A percentile compares a stretch with the other conserved stretches of the same genome.
Conservation (phyloP, 371 early-diverging fungal species). For the Fennellomyces sp. region DNA sequence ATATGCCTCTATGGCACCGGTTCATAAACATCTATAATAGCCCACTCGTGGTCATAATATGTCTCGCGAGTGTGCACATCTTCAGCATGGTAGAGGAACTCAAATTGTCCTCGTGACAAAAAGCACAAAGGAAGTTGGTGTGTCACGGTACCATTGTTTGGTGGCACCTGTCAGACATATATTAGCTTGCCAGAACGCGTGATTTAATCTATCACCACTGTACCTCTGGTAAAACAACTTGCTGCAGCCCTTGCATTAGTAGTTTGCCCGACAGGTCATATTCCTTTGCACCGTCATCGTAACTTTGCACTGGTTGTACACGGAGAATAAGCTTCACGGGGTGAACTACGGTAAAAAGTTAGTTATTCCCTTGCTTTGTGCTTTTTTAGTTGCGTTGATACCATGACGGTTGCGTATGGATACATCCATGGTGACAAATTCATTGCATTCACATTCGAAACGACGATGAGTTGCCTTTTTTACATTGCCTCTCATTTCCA, state of each 20-base stretch:
- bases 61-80: conserved; percentile 61
- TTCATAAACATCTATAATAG: conserved; percentile 27
- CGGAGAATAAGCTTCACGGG: conserved; percentile 63
- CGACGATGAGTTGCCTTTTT: conserved; percentile 28
- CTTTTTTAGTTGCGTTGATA: too few species aligned
- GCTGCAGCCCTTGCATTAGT: conserved; percentile 64
- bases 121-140: conserved; percentile 61
- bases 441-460: conserved; percentile 56
- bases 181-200: background rate
- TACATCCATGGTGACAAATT: conserved; percentile 54
- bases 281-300: conserved; percentile 66
- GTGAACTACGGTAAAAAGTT: conserved; percentile 29
- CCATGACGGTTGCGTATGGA: conserved; percentile 54
- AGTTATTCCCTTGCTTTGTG: too few species aligned
- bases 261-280: conserved; percentile 62
- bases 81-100: conserved; percentile 68
- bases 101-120: conserved; percentile 63
- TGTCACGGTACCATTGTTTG: conserved; percentile 23
- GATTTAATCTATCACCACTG: conserved; percentile 3
- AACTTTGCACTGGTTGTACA: conserved; percentile 70
- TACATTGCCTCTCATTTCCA: conserved; percentile 34
- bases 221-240: conserved; percentile 64
- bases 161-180: conserved; percentile 31
- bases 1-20: background rate
- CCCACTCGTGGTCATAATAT: conserved; percentile 63